Percentiles rank a stretch among this genome's conserved stretches.
These are phyloP conservation scores for Tetrapisispora namnaoensis DNA, from an alignment of 805 yeast species.

Conservation along the genomic window DNA sequence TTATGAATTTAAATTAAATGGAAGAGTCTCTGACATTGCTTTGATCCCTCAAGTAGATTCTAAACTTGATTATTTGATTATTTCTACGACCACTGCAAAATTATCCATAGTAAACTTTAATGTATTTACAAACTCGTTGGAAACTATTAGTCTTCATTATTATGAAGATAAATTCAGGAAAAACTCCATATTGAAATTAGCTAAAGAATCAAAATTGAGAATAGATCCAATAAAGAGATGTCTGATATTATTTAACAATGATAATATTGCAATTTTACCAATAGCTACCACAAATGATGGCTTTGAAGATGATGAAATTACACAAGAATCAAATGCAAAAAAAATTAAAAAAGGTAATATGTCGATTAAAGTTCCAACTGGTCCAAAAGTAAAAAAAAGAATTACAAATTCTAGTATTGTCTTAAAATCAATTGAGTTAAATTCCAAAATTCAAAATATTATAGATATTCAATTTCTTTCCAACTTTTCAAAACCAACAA, in stretches of 20 bases:
- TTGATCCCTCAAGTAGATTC: slow-evolving; percentile 42
- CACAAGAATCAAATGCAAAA: slow-evolving; percentile 26
- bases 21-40: slow-evolving; percentile 51
- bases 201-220: slow-evolving; percentile 36
- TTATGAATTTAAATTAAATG: slow-evolving; percentile 64
- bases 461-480: slow-evolving; percentile 62
- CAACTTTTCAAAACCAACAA: slow-evolving; percentile 74
- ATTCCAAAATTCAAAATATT: slow-evolving; percentile 48
- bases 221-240: slow-evolving; percentile 54
- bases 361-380: slow-evolving; percentile 1
- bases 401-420: slow-evolving; percentile 39
- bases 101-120: slow-evolving; percentile 71
- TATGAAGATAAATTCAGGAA: slow-evolving; percentile 63
- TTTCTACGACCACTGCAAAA: slow-evolving; percentile 69
- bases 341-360: neutral
- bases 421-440: slow-evolving; percentile 46
- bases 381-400: slow-evolving; percentile 3
- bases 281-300: slow-evolving; percentile 32
- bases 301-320: slow-evolving; percentile 25
- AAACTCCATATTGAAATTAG: slow-evolving; percentile 31
- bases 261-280: slow-evolving; percentile 64
- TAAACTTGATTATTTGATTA: slow-evolving; percentile 47
- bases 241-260: slow-evolving; percentile 52
- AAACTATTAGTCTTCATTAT: slow-evolving; percentile 73
- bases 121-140: slow-evolving; percentile 38